Evolutionary conservation across 129 eudicot genomes (phyloP).

Genomic region (Lonicera japonica): DNA sequence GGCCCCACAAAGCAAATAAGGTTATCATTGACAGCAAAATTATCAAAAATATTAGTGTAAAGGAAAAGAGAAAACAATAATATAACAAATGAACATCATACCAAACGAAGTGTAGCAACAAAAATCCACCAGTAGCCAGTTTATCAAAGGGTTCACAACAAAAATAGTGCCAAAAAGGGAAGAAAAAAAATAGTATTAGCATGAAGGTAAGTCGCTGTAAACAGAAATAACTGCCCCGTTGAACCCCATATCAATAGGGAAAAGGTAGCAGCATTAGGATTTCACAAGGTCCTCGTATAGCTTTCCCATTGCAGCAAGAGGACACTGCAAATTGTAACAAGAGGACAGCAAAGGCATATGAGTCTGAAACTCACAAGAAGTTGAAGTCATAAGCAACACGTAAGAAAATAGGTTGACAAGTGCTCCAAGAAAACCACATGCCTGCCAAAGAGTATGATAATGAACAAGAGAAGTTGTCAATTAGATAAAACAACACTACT

Average conservation of each 20-base stretch:
- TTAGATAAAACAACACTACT: conserved; percentile 7
- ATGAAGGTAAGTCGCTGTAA: conserved; percentile 17
- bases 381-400: conserved; percentile 55
- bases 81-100: not conserved
- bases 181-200: conserved; percentile 14
- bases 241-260: conserved; percentile 7
- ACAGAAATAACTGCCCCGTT: conserved; percentile 6
- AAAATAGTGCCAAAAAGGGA: conserved; percentile 11
- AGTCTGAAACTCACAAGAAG: conserved; percentile 88
- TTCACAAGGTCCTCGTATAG: conserved; percentile 12
- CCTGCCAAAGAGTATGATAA: conserved; percentile 66
- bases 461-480: conserved; percentile 19
- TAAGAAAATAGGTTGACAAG: conserved; percentile 51
- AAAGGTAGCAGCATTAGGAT: conserved; percentile 9
- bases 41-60: conserved; percentile 5
- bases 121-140: conserved; percentile 9
- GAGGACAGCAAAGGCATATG: conserved; percentile 82
- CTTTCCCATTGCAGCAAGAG: conserved; percentile 13
- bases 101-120: not conserved
- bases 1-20: conserved; percentile 1
- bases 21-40: conserved; percentile 11
- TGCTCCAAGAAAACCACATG: conserved; percentile 50
- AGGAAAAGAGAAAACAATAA: not conserved
- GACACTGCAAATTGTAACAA: conserved; percentile 73
- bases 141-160: conserved; percentile 15